phyloP scores from a whole-genome alignment of 176 grass and related monocot species.

The Carex kokanica region DNA sequence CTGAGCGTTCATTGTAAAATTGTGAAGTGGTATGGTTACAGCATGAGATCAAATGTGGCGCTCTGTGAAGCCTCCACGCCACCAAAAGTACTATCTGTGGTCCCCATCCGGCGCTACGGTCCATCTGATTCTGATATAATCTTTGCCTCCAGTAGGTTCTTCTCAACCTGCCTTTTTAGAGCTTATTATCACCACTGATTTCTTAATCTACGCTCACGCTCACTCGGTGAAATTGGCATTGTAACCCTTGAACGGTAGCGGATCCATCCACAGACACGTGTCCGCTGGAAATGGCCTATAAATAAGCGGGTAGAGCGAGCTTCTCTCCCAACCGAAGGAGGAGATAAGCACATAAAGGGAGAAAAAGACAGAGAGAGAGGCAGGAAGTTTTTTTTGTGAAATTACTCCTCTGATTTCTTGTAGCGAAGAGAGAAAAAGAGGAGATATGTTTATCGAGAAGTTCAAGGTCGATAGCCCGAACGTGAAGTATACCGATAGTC shows the following conservation, averaged over 20 bases:
- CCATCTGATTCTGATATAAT: neutral
- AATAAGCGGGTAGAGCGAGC: neutral
- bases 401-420: neutral
- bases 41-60: neutral
- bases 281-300: constrained; percentile 10
- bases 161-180: neutral
- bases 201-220: neutral
- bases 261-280: neutral
- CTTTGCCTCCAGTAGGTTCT: neutral
- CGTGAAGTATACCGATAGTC: constrained; percentile 59
- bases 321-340: neutral
- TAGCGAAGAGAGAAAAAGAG: neutral
- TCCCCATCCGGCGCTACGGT: neutral
- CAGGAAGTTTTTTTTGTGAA: neutral
- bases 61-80: neutral
- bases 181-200: neutral
- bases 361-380: neutral
- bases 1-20: neutral
- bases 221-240: neutral
- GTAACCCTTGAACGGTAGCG: neutral
- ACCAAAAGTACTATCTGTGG: neutral
- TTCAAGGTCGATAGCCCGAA: constrained; percentile 92
- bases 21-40: neutral
- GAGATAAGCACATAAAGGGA: neutral
- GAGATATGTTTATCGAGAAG: constrained; percentile 87